phyloP scores from a whole-genome alignment of 768 basidiomycete genomes.

The Termitomyces eurrhizus region DNA sequence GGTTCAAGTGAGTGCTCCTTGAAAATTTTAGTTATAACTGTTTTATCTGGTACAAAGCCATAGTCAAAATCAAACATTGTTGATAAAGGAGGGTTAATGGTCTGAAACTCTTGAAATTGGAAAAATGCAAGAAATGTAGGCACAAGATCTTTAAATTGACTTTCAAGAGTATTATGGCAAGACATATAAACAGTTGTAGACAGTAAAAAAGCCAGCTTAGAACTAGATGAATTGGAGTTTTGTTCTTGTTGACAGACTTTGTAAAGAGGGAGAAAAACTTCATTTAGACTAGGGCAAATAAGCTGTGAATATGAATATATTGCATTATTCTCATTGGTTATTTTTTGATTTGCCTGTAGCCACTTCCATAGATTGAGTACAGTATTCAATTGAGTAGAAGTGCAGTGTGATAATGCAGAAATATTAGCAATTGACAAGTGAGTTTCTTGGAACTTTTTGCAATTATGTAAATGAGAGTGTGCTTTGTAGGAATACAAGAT shows the following conservation, averaged over 20 bases:
- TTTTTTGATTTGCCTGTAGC: background rate
- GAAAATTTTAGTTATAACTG: background rate
- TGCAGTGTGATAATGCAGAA: background rate
- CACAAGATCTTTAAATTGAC: background rate
- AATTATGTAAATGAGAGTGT: background rate
- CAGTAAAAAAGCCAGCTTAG: background rate
- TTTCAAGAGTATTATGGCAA: background rate
- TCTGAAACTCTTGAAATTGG: background rate
- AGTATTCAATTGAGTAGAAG: background rate
- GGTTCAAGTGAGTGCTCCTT: background rate
- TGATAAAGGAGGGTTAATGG: background rate
- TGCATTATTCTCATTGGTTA: background rate
- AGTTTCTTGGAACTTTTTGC: background rate
- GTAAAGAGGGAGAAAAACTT: background rate
- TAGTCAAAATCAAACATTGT: background rate
- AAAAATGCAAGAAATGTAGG: background rate
- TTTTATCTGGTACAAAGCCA: background rate
- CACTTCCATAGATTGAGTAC: background rate
- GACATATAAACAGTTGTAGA: background rate
- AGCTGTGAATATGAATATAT: background rate
- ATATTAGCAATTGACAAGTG: background rate
- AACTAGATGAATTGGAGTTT: background rate
- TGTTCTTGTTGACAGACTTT: background rate
- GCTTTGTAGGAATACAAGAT: background rate
- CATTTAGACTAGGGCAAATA: background rate